Base-by-base conservation (phyloP, 1,139 yeast genomes). In the Lodderomyces oxycetoniae region DNA sequence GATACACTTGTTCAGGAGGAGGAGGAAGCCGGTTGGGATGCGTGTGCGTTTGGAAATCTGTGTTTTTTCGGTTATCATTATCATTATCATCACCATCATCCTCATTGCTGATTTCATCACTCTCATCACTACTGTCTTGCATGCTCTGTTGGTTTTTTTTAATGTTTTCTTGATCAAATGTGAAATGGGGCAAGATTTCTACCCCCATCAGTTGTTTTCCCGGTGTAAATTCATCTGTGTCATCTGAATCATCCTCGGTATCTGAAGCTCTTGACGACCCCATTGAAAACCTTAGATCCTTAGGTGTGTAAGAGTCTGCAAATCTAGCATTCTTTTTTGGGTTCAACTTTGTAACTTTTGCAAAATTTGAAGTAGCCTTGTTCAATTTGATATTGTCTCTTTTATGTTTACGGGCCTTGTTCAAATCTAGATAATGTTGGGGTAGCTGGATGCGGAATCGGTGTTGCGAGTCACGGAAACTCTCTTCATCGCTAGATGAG, bases 321-420 rank as follows among this genome's bases (percentile, higher is more conserved):
- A 60, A 57, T 21, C 63, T 46, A 3, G 19, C 16, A 11, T 14
- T 14, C 15, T 28, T 39, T 11, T 55, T 40, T 33, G 53, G 52
- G 34, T 55, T 52, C 20, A 49, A 30, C 22, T 24, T 36, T 10
- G 16, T 50, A 26, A 47, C 44, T 22, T 45, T 43, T 26, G 55
- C 53, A 27, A 59, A 42, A 34, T 53, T 61, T 36, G 57, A 56
- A 2, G 67, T 67, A 23, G 29, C 31, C 39, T 62, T 61, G 14
- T 57, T 13, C 63, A 40, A 37, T 52, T 53, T 39, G 15, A 50
- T 36, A 19, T 40, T 33, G 12, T 37, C 37, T 27, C 38, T 47
- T 30, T 43, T 50, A 31, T 56, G 53, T 37, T 48, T 50, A 32
- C 55, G 30, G 44, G 41, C 50, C 45, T 50, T 44, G 17, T 36